phyloP scores from a whole-genome alignment of 768 basidiomycete genomes.

The Rhodosporidiobolus sp. region DNA sequence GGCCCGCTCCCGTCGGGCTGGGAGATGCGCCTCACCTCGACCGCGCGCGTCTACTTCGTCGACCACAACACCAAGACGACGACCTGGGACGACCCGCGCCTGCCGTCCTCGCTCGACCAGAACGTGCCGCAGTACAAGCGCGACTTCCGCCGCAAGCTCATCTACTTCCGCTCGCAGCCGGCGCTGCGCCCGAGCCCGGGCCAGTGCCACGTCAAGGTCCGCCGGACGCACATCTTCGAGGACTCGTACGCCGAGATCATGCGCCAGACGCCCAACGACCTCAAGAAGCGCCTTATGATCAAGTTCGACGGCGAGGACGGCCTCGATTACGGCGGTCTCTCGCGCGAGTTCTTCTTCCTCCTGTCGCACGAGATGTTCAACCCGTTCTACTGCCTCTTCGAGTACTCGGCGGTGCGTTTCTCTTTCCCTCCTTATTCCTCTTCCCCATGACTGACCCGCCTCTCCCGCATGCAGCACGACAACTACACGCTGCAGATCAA shows the following conservation, averaged over 20 bases:
- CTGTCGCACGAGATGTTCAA: slow-evolving; percentile 99
- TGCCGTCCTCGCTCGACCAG: slow-evolving; percentile 89
- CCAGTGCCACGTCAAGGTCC: slow-evolving; percentile 98
- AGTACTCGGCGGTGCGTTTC: slow-evolving; percentile 74
- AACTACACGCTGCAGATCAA: slow-evolving; percentile 99
- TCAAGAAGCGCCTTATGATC: slow-evolving; percentile 99
- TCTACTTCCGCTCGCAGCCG: slow-evolving; percentile 98
- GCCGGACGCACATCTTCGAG: slow-evolving; percentile 97
- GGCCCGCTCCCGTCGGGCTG: slow-evolving; percentile 96
- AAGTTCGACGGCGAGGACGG: slow-evolving; percentile 97
- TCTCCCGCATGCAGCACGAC: slow-evolving; percentile 60
- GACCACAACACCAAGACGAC: slow-evolving; percentile 81
- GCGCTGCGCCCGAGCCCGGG: slow-evolving; percentile 97
- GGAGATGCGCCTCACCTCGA: slow-evolving; percentile 99
- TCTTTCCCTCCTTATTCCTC: background rate
- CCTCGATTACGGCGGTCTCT: slow-evolving; percentile 95
- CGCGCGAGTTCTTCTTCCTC: slow-evolving; percentile 99
- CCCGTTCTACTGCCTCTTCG: slow-evolving; percentile 98
- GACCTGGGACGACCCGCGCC: slow-evolving; percentile 97
- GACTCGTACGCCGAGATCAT: slow-evolving; percentile 99
- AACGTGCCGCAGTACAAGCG: slow-evolving; percentile 99
- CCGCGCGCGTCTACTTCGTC: slow-evolving; percentile 97
- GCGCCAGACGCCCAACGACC: slow-evolving; percentile 95
- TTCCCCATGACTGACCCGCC: background rate
- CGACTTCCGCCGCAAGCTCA: slow-evolving; percentile 97